Percentiles rank a stretch among this genome's conserved stretches.
Evolutionary conservation across 148 eudicot genomes (phyloP).

Genomic region (Hydrangea macrophylla): DNA sequence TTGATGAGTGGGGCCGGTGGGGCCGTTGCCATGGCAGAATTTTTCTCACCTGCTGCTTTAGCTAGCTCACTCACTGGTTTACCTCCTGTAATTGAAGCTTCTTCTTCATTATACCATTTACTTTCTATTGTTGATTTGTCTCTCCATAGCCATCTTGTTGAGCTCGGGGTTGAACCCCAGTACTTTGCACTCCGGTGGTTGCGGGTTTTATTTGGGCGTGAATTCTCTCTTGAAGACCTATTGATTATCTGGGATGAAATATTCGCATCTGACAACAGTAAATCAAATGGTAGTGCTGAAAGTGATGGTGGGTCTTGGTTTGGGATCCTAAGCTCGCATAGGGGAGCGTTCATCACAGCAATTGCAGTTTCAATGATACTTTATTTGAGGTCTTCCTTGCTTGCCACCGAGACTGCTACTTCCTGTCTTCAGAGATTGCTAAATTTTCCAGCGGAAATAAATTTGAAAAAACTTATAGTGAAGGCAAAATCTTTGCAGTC

Average conservation of each 20-base stretch:
- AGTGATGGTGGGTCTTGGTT: constrained; percentile 38
- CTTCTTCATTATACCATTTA: constrained; percentile 75
- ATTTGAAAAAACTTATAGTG: constrained; percentile 54
- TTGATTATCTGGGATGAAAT: constrained; percentile 87
- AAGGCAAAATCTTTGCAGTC: constrained; percentile 72
- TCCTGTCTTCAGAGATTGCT: constrained; percentile 90
- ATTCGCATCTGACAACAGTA: constrained; percentile 63
- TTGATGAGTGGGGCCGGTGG: constrained; percentile 86
- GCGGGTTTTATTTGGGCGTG: constrained; percentile 91
- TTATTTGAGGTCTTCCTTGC: constrained; percentile 71
- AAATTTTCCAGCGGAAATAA: constrained; percentile 66
- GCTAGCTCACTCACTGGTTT: constrained; percentile 49
- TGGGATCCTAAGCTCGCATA: constrained; percentile 57
- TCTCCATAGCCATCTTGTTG: constrained; percentile 80
- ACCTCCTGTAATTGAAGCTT: constrained; percentile 91
- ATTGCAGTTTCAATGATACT: constrained; percentile 96
- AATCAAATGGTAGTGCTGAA: constrained; percentile 25
- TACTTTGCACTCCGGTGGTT: constrained; percentile 96
- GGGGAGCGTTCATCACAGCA: constrained; percentile 86
- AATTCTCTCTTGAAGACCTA: constrained; percentile 70
- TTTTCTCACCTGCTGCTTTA: constrained; percentile 61
- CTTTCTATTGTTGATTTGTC: constrained; percentile 83
- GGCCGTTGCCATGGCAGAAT: constrained; percentile 78
- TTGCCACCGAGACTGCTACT: constrained; percentile 87
- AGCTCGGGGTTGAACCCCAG: constrained; percentile 95